These are phyloP conservation scores for Quillaja saponaria DNA, from an alignment of 306 rosid genomes.

Conservation along the genomic window DNA sequence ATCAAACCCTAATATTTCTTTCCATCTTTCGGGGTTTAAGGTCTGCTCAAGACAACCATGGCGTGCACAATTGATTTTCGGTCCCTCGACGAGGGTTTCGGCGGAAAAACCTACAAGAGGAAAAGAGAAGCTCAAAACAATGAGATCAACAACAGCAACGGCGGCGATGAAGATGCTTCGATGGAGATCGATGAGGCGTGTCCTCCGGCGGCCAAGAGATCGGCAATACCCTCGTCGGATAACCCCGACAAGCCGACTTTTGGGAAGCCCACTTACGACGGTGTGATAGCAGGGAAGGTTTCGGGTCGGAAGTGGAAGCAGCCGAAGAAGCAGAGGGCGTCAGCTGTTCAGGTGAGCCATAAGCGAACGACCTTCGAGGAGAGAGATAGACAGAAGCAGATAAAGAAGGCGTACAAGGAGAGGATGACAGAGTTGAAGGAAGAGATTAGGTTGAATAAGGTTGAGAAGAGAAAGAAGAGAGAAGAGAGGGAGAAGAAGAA, in stretches of 20 bases:
- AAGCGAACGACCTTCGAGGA: constrained; percentile 67
- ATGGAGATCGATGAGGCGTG: constrained; percentile 65
- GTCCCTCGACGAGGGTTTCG: constrained; percentile 83
- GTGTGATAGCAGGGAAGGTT: constrained; percentile 77
- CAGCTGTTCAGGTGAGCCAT: constrained; percentile 60
- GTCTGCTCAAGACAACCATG: constrained; percentile 31
- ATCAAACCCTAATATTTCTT: too few relatives aligned
- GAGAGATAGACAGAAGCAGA: constrained; percentile 68
- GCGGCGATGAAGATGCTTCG: constrained; percentile 17
- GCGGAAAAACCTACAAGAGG: constrained; percentile 91
- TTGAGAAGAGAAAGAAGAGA: constrained; percentile 77
- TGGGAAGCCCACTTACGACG: constrained; percentile 76
- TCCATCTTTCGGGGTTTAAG: constrained; percentile 39
- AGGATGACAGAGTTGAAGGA: constrained; percentile 76
- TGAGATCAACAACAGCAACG: neutral
- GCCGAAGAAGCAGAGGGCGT: constrained; percentile 55
- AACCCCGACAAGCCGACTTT: constrained; percentile 71
- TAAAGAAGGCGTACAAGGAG: constrained; percentile 71
- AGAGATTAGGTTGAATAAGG: constrained; percentile 70
- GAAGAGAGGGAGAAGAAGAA: constrained; percentile 91
- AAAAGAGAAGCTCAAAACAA: constrained; percentile 51
- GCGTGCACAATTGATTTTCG: constrained; percentile 91
- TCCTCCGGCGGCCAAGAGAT: constrained; percentile 65
- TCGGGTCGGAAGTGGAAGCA: constrained; percentile 94
- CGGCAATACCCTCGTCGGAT: constrained; percentile 66